Evolutionary conservation across 768 basidiomycete species (phyloP).

Genomic region (Termitomyces sp.): DNA sequence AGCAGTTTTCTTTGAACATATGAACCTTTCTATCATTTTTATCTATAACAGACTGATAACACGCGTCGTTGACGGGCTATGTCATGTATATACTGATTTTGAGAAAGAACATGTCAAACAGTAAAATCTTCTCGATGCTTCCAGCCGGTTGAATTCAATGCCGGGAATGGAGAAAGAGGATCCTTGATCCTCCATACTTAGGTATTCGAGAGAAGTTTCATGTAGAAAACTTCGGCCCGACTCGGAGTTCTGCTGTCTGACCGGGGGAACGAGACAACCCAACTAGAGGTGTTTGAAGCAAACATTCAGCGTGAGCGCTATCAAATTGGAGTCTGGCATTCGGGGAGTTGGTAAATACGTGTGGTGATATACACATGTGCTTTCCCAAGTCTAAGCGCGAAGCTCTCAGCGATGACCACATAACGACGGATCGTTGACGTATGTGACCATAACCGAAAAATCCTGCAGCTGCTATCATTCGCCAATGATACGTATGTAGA

Average conservation of each 20-base stretch:
- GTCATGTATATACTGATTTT: neutral
- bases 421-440: slow-evolving; percentile 9
- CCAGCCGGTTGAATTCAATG: neutral
- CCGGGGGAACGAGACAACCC: neutral
- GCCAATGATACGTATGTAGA: neutral
- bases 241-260: neutral
- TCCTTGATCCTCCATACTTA: neutral
- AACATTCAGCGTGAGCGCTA: neutral
- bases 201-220: neutral
- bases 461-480: neutral
- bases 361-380: neutral
- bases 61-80: neutral
- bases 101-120: neutral
- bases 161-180: neutral
- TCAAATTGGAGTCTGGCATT: neutral
- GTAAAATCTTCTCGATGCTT: neutral
- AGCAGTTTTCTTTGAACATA: neutral
- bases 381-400: slow-evolving; percentile 16
- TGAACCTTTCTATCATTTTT: neutral
- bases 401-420: slow-evolving; percentile 17
- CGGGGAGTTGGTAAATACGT: neutral
- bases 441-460: slow-evolving; percentile 13
- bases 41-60: neutral
- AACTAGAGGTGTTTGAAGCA: neutral
- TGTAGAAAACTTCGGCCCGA: neutral